Base-by-base conservation (phyloP, 352 stramenopile genomes). In the Pelagophyceae sp. region DNA sequence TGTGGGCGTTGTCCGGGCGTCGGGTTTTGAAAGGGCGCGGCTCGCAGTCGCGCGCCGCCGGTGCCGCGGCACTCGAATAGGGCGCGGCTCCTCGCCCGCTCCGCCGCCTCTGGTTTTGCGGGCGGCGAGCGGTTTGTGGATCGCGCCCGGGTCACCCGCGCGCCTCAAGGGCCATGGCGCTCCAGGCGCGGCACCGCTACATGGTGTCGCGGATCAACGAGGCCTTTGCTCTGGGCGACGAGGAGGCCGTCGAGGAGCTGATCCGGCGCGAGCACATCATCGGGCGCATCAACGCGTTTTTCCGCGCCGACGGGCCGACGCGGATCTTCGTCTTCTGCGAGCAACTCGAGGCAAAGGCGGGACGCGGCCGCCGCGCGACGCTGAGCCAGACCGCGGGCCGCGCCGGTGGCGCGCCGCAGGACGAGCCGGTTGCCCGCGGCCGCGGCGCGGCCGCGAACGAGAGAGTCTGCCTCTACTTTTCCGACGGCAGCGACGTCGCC, bases 161-260 rank as follows among this genome's bases (percentile, higher is more conserved):
- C n/a, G n/a, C n/a, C n/a, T n/a, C n/a, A n/a, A n/a, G n/a, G n/a
- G 29, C 58, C 58, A 74, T 74, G 67, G 33, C 67, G 35, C 67
- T 74, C 35, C 67, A 74, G 67, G 67, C 67, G 67, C 67, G 67
- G 67, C 80, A 83, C 72, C 80, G 80, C 31, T 83, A 80, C 77
- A 80, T 83, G 58, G 80, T 83, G 20, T 51, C 40, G 38, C 27
- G 74, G 3, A n/a, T 83, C 11, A 70, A 75, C 60, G 80, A 83
- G 64, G 80, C 72, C 33, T 80, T 83, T 50, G 32, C 61, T 1
- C 1, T 69, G 54, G 27, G 17, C 33, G 77, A 82, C 23, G 80
- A 82, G 71, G 70, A 51, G 31, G 27, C 54, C 0, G 74, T 82
- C 37, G 80, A 83, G 38, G 54, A 63, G 32, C 74, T 82, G 38